A percentile compares a stretch with the other conserved stretches of the same genome.
These are phyloP conservation scores for Cornus florida DNA, from an alignment of 148 eudicot species.

Conservation along the genomic window DNA sequence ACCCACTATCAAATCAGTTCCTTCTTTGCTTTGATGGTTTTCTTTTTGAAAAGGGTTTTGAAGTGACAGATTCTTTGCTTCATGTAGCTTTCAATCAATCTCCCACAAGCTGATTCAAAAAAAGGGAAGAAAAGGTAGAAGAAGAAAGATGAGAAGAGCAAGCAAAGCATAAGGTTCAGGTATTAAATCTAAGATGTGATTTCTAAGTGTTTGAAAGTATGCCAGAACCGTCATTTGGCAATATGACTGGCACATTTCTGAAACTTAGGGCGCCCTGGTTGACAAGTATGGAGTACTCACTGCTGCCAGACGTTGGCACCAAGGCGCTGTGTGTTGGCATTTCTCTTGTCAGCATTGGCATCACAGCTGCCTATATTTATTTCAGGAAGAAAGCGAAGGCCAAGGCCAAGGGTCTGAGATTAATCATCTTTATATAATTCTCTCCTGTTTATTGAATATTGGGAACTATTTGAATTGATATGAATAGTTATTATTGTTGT, in stretches of 20 bases:
- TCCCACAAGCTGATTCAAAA: neutral
- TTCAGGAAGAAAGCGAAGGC: constrained; percentile 21
- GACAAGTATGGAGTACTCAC: constrained; percentile 3
- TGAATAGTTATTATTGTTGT: no score
- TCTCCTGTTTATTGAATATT: neutral
- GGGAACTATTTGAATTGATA: neutral
- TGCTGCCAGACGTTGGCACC: neutral
- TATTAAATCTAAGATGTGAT: neutral
- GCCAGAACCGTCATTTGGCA: neutral
- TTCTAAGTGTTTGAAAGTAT: neutral
- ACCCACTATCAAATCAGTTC: no score
- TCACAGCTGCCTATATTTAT: constrained; percentile 12
- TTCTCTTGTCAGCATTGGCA: constrained; percentile 23
- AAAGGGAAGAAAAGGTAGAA: neutral
- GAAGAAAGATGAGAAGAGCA: neutral
- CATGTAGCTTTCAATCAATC: neutral
- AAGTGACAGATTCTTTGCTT: neutral
- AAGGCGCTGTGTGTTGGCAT: constrained; percentile 8
- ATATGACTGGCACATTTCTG: neutral
- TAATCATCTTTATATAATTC: neutral
- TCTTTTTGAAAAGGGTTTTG: neutral
- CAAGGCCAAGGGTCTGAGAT: constrained; percentile 23
- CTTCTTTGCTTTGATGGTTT: no score
- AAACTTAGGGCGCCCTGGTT: neutral
- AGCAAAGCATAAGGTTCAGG: constrained; percentile 3